Evolutionary conservation across 2,329 filamentous ascomycete species (phyloP), one percentile per base, ranked within the genome.

Genomic region (Polytolypa hystricis): DNA sequence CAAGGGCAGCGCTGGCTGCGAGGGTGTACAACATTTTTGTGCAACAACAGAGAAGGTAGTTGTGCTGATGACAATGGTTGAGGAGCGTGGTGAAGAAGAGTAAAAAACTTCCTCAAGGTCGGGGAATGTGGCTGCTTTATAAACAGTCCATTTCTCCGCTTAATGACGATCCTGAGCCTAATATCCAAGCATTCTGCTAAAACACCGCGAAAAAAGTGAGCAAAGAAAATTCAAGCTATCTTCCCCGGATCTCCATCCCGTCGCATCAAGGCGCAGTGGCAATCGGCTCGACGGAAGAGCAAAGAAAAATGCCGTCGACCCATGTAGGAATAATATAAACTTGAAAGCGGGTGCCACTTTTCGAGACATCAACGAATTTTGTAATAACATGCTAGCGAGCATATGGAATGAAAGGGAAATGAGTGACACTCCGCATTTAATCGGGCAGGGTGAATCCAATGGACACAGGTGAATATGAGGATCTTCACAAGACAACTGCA

Each of bases 1-100:
- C 44, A 37, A 70, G 52, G 39, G 62, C 57, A 33, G 62, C 57
- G 44, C 63, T 57, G 40, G 67, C 49, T 43, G 60, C 53, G 47
- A 66, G 51, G 38, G 50, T 50, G 18, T 34, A 28, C 9, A 35
- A 17, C 33, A 35, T 35, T 27, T 26, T 35, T 14, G n/a, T 18
- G 9, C 17, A 15, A 32, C 9, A 15, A 8, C 12, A n/a, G 9
- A 16, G 8, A 18, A 17, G n/a, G 30, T 8, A 18, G 17, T 4
- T 3, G n/a, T 6, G 11, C 14, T 15, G 30, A 14, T 18, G 18
- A n/a, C 5, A 23, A 35, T 27, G 8, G 21, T 8, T 26, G 14
- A 25, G 14, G 10, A n/a, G 8, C 7, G 21, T 16, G 21, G 33
- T 7, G 17, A 9, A 18, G 28, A 12, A 27, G 21, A 17, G 23